phyloP scores from a whole-genome alignment of 2,329 filamentous ascomycete species.

The Graphilbum fragrans region DNA sequence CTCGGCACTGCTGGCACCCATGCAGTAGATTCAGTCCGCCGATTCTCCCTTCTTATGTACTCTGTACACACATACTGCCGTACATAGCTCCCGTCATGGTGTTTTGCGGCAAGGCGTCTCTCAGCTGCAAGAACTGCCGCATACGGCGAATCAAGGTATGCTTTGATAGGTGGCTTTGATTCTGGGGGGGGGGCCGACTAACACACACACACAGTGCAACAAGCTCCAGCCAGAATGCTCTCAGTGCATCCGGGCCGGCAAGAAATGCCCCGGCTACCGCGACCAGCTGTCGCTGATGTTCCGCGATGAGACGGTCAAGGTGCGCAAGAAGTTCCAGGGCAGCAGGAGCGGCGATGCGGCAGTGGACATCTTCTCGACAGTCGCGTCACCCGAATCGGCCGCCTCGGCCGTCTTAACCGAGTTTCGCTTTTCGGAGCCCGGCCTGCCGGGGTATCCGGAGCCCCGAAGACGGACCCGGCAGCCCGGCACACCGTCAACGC shows the following conservation, averaged over 20 bases:
- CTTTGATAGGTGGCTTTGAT: constrained; percentile 2
- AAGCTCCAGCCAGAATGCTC: constrained; percentile 47
- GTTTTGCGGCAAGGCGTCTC: constrained; percentile 44
- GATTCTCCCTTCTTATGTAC: too few species aligned
- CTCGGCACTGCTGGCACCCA: too few species aligned
- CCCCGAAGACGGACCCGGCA: too few species aligned
- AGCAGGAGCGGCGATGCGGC: background rate
- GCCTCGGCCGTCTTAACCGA: too few species aligned
- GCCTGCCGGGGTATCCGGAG: too few species aligned
- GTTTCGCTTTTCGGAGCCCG: too few species aligned
- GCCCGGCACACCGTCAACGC: too few species aligned
- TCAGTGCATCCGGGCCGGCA: constrained; percentile 47
- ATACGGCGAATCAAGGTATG: constrained; percentile 42
- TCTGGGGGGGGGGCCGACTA: too few species aligned
- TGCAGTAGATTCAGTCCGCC: too few species aligned
- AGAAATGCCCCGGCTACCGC: constrained; percentile 51
- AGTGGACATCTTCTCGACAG: background rate
- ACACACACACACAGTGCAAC: constrained; percentile 35
- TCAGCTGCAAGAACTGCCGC: constrained; percentile 41
- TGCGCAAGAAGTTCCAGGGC: constrained; percentile 44
- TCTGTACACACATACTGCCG: too few species aligned
- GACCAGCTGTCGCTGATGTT: constrained; percentile 55
- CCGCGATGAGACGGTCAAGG: constrained; percentile 52
- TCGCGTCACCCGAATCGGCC: background rate
- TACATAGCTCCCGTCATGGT: too few species aligned